Conservation (phyloP, 139 green algal genomes). For the Chlamydomonas schloesseri region DNA sequence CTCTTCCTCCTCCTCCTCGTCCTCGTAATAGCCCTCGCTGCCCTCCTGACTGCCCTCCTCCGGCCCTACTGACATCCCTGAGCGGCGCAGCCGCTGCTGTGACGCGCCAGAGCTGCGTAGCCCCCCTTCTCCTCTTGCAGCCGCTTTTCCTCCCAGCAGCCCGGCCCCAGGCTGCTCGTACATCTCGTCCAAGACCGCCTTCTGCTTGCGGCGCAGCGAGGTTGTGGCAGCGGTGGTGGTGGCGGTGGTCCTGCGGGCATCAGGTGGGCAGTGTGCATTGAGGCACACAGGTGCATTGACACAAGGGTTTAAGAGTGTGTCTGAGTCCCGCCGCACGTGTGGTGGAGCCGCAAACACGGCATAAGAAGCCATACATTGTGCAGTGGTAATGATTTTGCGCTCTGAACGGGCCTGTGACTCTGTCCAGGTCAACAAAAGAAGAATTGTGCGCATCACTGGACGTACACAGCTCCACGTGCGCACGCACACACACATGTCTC, state of each 20-base stretch:
- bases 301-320: too few relatives aligned
- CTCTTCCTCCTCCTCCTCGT: background rate
- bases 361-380: too few relatives aligned
- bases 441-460: too few relatives aligned
- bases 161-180: background rate
- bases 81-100: background rate
- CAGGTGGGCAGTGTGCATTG: too few relatives aligned
- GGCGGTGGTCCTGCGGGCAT: background rate
- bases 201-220: conserved; percentile 27
- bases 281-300: background rate
- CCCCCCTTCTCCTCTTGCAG: background rate
- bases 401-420: too few relatives aligned
- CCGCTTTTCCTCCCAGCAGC: background rate
- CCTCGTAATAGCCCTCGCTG: background rate
- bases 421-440: too few relatives aligned
- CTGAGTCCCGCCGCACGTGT: too few relatives aligned
- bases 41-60: background rate
- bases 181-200: conserved; percentile 39
- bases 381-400: too few relatives aligned
- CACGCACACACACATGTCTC: too few relatives aligned
- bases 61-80: background rate
- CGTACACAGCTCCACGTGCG: too few relatives aligned
- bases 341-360: too few relatives aligned
- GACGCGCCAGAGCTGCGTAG: too few relatives aligned
- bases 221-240: conserved; percentile 6